Evolutionary conservation across 2,329 filamentous ascomycete genomes (phyloP).

Genomic region (Raffaelea ambrosiae): DNA sequence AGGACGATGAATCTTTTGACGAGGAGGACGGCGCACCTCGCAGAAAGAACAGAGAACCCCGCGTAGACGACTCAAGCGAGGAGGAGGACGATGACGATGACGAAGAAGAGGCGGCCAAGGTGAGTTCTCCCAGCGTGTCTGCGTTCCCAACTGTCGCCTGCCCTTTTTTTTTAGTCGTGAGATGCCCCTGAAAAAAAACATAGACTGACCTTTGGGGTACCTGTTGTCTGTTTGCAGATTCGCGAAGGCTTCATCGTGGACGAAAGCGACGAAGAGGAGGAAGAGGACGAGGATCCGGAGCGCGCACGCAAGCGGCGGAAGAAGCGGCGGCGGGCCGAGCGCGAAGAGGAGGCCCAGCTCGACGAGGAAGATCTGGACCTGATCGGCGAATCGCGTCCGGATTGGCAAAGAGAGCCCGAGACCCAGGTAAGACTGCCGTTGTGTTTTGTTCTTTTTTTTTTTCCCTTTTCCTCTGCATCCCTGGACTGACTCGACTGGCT

Average conservation of each 20-base stretch:
- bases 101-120: constrained; percentile 71
- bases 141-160: too few relatives aligned
- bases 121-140: constrained; percentile 24
- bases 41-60: constrained; percentile 30
- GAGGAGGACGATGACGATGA: constrained; percentile 92
- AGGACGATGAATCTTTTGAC: constrained; percentile 75
- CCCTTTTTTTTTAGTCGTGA: too few relatives aligned
- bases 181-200: constrained; percentile 16
- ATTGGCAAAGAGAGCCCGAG: constrained; percentile 56
- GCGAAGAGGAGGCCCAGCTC: constrained; percentile 77
- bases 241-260: constrained; percentile 95
- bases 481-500: neutral
- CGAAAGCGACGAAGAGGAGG: constrained; percentile 69
- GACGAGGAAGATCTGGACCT: constrained; percentile 96
- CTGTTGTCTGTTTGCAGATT: constrained; percentile 43
- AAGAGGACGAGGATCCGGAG: constrained; percentile 50
- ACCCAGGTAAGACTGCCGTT: constrained; percentile 50
- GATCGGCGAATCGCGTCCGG: constrained; percentile 74
- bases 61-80: constrained; percentile 76
- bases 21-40: constrained; percentile 57
- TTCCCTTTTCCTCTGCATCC: neutral
- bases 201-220: neutral
- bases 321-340: constrained; percentile 68
- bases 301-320: constrained; percentile 55
- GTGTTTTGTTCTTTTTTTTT: constrained; percentile 9